Evolutionary conservation across 495 filamentous ascomycete genomes (phyloP), one percentile per base, ranked within the genome.

Genomic region (Parmelia sp.): DNA sequence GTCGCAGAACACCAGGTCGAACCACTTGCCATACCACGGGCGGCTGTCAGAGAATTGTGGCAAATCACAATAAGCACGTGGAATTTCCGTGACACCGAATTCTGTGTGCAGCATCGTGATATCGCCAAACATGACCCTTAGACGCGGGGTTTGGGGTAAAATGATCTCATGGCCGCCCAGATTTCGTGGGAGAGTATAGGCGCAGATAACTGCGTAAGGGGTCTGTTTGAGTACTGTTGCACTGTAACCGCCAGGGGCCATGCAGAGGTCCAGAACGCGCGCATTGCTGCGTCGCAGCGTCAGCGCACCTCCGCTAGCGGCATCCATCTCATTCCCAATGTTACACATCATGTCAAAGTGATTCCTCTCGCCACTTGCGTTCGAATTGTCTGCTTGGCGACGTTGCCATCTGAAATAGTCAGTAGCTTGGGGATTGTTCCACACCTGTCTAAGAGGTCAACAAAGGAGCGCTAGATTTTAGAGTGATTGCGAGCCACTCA

Each of bases 381-480:
- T 19, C 39, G 68, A 49, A 11, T 71, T 65, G 55, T 82, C 79
- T 39, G 79, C 76, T 2, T 27, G 58, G 6, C 57, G 33, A 11
- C 77, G 75, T 61, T 77, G 74, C 29, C 65, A 56, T 33, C 69
- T n/a, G 66, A 82, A 83, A 62, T 69, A 72, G 0, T 40, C 36
- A 40, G 81, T 79, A 8, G 77, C 80, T 45, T 67, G 64, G 5
- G 73, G 68, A 61, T 74, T 76, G 0, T 70, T 61, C 80, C 79
- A 82, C 57, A 78, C 78, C 79, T 83, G 19, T 9, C 3, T 4
- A 2, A 23, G 2, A 7, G 0, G 21, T 60, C 31, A 45, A 40
- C 27, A 27, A 87, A 72, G 94, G 62, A 95, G 72, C 71, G 93
- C 68, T 40, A 90, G 90, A 79, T 95, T 91, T 66, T n/a, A 15